Evolutionary conservation across 257 asterid species (phyloP).

Genomic region (Misopates orontium): DNA sequence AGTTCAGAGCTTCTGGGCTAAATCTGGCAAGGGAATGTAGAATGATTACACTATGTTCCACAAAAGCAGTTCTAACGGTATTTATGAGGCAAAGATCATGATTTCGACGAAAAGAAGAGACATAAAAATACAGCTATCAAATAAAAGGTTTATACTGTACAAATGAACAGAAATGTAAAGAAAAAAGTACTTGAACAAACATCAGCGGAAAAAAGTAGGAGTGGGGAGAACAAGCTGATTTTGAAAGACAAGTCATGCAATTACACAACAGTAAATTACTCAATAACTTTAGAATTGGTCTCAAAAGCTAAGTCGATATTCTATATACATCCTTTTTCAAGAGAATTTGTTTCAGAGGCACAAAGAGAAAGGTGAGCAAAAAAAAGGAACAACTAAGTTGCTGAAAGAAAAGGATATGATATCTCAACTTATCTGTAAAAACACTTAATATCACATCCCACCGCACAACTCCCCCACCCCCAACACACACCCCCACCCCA

Average conservation of each 20-base stretch:
- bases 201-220: not conserved
- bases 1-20: conserved; percentile 57
- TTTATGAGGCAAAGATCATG: not conserved
- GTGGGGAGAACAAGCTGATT: not conserved
- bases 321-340: not conserved
- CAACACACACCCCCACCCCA: too few relatives aligned
- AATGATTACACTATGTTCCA: not conserved
- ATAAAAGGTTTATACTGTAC: not conserved
- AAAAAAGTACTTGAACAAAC: too few relatives aligned
- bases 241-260: not conserved
- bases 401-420: not conserved
- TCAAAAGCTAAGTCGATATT: not conserved
- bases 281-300: not conserved
- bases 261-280: not conserved
- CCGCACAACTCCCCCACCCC: too few relatives aligned
- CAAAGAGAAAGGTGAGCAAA: too few relatives aligned
- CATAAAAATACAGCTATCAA: not conserved
- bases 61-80: not conserved
- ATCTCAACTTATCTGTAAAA: conserved; percentile 7
- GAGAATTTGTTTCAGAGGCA: not conserved
- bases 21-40: conserved; percentile 38
- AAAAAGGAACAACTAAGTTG: not conserved
- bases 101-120: too few relatives aligned
- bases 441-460: too few relatives aligned
- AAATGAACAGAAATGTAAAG: too few relatives aligned